Evolutionary conservation across 2,329 filamentous ascomycete genomes (phyloP).

Genomic region (Trichoderma breve): DNA sequence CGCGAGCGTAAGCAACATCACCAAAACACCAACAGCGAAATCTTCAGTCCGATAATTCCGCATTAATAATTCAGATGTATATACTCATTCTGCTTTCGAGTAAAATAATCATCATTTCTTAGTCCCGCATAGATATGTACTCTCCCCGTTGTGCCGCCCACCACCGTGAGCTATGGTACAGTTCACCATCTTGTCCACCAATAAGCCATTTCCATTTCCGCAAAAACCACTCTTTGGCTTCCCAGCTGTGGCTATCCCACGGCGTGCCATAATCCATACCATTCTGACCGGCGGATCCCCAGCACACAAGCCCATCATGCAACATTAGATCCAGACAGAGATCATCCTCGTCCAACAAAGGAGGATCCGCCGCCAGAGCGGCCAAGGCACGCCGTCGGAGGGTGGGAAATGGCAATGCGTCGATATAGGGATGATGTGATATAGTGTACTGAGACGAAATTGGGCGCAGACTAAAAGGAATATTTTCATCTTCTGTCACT

Average conservation of each 20-base stretch:
- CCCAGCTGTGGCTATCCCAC: constrained; percentile 3
- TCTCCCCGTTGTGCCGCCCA: not conserved
- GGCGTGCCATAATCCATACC: not conserved
- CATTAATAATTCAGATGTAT: not conserved
- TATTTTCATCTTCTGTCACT: not conserved
- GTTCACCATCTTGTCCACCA: not conserved
- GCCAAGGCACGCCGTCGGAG: not conserved
- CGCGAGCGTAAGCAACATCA: not conserved
- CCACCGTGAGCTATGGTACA: constrained; percentile 6
- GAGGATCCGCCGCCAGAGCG: not conserved
- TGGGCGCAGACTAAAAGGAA: not conserved
- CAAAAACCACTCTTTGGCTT: constrained; percentile 5
- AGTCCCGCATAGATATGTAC: not conserved
- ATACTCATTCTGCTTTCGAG: not conserved
- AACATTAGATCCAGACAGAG: not conserved
- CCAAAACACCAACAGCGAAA: not conserved
- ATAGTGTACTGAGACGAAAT: not conserved
- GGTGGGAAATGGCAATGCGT: not conserved
- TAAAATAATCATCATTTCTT: not conserved
- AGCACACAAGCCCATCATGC: not conserved
- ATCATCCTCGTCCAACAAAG: not conserved
- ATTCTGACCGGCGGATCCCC: not conserved
- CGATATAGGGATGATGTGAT: not conserved
- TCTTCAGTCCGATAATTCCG: not conserved
- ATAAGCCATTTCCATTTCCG: constrained; percentile 4